Conservation (phyloP, 2,329 filamentous ascomycete species). For the Claviceps pazoutovae region DNA sequence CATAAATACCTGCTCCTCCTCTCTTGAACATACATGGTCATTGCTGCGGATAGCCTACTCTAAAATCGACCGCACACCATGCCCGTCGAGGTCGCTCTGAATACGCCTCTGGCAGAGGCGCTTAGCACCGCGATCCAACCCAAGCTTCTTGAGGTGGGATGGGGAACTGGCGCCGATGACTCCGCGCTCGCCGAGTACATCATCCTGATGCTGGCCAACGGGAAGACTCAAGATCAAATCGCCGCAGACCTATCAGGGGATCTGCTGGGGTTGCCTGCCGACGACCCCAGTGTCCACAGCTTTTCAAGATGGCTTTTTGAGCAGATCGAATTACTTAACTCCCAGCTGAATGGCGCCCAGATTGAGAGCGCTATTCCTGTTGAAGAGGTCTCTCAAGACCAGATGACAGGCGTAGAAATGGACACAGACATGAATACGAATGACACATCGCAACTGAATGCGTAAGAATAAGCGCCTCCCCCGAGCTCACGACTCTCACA, state of each 20-base stretch:
- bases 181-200: constrained; percentile 91
- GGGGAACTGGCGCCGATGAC: constrained; percentile 65
- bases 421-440: constrained; percentile 63
- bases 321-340: constrained; percentile 57
- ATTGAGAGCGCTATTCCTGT: constrained; percentile 14
- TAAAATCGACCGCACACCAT: constrained; percentile 33
- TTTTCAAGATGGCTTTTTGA: constrained; percentile 93
- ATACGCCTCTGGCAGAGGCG: constrained; percentile 72
- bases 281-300: constrained; percentile 67
- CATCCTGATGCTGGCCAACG: constrained; percentile 91
- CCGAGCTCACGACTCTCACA: not conserved
- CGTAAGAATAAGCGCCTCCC: constrained; percentile 32
- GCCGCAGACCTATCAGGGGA: constrained; percentile 78
- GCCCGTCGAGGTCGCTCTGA: constrained; percentile 62
- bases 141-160: constrained; percentile 85
- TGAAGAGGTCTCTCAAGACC: constrained; percentile 22
- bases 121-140: constrained; percentile 73
- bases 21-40: not conserved
- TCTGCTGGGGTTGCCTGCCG: constrained; percentile 65
- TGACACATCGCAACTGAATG: constrained; percentile 36
- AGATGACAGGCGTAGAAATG: constrained; percentile 28
- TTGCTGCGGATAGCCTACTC: not conserved
- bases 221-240: constrained; percentile 83
- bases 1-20: not conserved
- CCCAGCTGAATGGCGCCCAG: constrained; percentile 42